phyloP scores from a whole-genome alignment of 2,329 filamentous ascomycete genomes.

The Colletotrichum sp. region DNA sequence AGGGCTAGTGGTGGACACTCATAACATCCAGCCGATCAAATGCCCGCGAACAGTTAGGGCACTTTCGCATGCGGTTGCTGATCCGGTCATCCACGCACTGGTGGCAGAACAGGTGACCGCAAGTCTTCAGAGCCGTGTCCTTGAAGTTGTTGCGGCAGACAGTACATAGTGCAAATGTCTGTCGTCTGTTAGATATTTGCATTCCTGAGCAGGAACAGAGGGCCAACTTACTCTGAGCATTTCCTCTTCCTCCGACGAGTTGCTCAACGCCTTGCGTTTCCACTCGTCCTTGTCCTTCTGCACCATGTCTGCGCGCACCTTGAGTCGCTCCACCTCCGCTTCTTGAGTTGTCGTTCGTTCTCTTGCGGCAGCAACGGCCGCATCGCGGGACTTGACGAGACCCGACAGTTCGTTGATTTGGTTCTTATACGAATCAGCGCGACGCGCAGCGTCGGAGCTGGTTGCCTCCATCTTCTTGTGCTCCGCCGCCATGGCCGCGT shows the following conservation, averaged over 20 bases:
- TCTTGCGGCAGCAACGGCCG: conserved; percentile 53
- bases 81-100: conserved; percentile 90
- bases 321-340: conserved; percentile 80
- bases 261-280: conserved; percentile 82
- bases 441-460: conserved; percentile 71
- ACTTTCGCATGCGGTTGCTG: conserved; percentile 90
- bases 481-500: conserved; percentile 73
- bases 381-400: conserved; percentile 78
- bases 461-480: conserved; percentile 78
- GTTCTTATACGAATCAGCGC: conserved; percentile 73
- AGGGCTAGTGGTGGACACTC: conserved; percentile 60
- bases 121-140: conserved; percentile 90
- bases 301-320: conserved; percentile 76
- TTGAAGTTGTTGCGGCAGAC: conserved; percentile 95
- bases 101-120: conserved; percentile 93
- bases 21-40: conserved; percentile 94
- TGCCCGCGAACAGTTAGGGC: conserved; percentile 88
- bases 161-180: conserved; percentile 71
- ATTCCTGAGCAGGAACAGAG: not conserved
- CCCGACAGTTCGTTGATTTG: conserved; percentile 81
- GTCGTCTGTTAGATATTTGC: conserved; percentile 25
- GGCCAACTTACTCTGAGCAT: conserved; percentile 78
- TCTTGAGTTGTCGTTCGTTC: conserved; percentile 69
- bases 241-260: conserved; percentile 82
- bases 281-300: conserved; percentile 85